A percentile compares a stretch with the other conserved stretches of the same genome.
These are phyloP conservation scores for Alloteropsis angusta DNA, from an alignment of 202 grass and related monocot genomes.

Conservation along the genomic window DNA sequence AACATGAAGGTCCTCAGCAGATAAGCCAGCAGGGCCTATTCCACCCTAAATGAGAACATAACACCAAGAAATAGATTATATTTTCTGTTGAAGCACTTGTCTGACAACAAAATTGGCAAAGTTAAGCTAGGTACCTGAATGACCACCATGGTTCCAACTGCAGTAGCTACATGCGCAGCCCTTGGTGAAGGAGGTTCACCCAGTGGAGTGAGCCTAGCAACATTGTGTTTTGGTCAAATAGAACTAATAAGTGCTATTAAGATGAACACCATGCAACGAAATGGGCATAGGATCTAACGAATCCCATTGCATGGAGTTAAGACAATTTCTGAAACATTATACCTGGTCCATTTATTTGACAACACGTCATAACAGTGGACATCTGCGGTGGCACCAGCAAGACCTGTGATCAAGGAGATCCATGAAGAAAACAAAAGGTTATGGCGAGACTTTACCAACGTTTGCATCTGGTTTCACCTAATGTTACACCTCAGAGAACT, in stretches of 20 bases:
- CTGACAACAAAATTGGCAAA: not conserved
- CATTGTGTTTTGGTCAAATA: not conserved
- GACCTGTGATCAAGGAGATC: conserved; percentile 45
- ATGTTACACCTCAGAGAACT: not conserved
- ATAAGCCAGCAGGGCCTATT: conserved; percentile 94
- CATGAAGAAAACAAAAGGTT: not conserved
- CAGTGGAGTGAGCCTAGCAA: conserved; percentile 59
- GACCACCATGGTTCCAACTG: conserved; percentile 99
- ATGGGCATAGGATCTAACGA: not conserved
- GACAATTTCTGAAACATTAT: not conserved
- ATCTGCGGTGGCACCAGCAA: conserved; percentile 96
- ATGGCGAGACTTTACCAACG: not conserved
- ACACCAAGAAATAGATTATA: not conserved
- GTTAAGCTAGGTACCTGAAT: conserved; percentile 63
- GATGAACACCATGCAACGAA: conserved; percentile 5
- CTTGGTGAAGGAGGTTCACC: conserved; percentile 98
- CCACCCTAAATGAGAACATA: conserved; percentile 61
- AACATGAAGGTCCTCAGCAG: conserved; percentile 98
- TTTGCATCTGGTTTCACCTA: not conserved
- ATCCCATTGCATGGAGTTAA: not conserved
- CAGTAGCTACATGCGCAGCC: conserved; percentile 95
- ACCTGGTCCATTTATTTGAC: conserved; percentile 96
- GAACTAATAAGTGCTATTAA: conserved; percentile 15
- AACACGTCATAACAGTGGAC: conserved; percentile 94
- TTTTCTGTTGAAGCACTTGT: not conserved